A percentile compares a stretch with the other conserved stretches of the same genome.
Evolutionary conservation across 2,329 filamentous ascomycete species (phyloP).

Genomic region (Botrytis hyacinthi): DNA sequence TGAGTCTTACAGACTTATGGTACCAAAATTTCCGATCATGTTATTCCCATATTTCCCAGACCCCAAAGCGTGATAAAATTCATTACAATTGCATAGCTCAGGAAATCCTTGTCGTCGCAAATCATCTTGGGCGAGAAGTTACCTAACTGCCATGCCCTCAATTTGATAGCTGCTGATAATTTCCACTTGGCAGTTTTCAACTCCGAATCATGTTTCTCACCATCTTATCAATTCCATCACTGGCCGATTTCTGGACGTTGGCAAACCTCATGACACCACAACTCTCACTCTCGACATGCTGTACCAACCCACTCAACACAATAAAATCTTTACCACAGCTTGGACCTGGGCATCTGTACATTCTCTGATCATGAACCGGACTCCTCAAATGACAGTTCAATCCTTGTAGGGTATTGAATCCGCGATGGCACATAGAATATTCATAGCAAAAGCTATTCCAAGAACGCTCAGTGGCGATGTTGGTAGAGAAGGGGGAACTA

Average conservation of each 20-base stretch:
- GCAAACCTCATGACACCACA: conserved; percentile 34
- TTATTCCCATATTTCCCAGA: background rate
- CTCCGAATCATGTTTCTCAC: conserved; percentile 39
- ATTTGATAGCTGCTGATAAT: background rate
- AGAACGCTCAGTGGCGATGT: conserved; percentile 41
- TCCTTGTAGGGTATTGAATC: conserved; percentile 40
- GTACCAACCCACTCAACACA: conserved; percentile 29
- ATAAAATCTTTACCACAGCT: conserved; percentile 28
- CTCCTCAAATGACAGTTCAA: conserved; percentile 57
- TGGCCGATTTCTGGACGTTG: conserved; percentile 26
- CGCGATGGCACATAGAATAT: conserved; percentile 53
- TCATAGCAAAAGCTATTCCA: conserved; percentile 49
- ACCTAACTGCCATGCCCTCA: accelerated
- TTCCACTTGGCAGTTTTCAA: background rate
- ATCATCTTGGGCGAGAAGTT: background rate
- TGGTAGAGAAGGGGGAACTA: conserved; percentile 39
- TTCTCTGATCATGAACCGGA: conserved; percentile 47
- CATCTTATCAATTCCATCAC: conserved; percentile 28
- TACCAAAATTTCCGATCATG: background rate
- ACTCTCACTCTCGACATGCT: conserved; percentile 35
- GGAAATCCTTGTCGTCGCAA: background rate
- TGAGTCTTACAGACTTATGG: background rate
- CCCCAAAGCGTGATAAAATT: background rate
- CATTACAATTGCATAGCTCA: background rate
- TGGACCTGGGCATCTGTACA: conserved; percentile 33